Conservation (phyloP, 2,329 filamentous ascomycete genomes). For the Beauveria varroae region DNA sequence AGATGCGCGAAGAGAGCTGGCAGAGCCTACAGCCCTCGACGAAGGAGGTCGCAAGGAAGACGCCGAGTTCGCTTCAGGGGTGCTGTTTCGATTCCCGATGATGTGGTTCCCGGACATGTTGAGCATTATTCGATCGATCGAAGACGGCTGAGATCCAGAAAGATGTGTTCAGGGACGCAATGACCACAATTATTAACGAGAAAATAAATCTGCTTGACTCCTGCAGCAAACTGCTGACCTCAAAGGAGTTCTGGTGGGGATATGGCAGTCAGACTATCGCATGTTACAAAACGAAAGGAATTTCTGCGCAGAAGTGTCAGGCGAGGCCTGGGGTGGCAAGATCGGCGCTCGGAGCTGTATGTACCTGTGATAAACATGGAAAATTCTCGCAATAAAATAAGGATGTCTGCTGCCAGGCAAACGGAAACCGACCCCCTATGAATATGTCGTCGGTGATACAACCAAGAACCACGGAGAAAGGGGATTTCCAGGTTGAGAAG, state of each 20-base stretch:
- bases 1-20: conserved; percentile 84
- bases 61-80: conserved; percentile 79
- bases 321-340: conserved; percentile 1
- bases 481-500: conserved; percentile 1
- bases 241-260: conserved; percentile 53
- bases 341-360: conserved; percentile 11
- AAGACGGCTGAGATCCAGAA: conserved; percentile 1
- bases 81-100: conserved; percentile 89
- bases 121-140: conserved; percentile 34
- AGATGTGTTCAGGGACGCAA: conserved; percentile 15
- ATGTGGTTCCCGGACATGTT: conserved; percentile 62
- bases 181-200: conserved; percentile 18
- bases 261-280: conserved; percentile 23
- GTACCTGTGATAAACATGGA: conserved; percentile 22
- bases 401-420: conserved; percentile 33
- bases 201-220: conserved; percentile 37
- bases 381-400: conserved; percentile 23
- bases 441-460: conserved; percentile 11
- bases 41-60: conserved; percentile 76
- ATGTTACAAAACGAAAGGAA: conserved; percentile 23
- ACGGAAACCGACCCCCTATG: conserved; percentile 17
- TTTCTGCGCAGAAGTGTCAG: conserved; percentile 19
- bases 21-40: conserved; percentile 67
- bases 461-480: conserved; percentile 8
- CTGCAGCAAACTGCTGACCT: conserved; percentile 81